Evolutionary conservation across 176 grass and related monocot species (phyloP), one percentile per base, ranked within the genome.

Genomic region (Pharus latifolius): DNA sequence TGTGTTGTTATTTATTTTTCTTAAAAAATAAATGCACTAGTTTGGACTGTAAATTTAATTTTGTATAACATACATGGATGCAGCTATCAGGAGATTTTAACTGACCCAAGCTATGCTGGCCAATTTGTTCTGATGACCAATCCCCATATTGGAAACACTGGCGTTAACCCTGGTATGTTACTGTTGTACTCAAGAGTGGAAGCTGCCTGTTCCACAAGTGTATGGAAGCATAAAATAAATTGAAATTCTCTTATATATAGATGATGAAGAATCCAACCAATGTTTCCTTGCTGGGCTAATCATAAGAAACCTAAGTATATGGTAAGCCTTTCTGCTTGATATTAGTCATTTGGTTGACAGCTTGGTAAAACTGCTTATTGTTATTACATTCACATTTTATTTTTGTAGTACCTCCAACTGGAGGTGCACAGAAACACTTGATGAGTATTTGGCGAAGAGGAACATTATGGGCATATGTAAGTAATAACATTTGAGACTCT

Each of bases 401-500:
- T 37, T 50, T 73, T 60, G 32, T 24, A 99, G 95, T 73, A 94
- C 87, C 70, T 99, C 90, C 53, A 99, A 99, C 59, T 99, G 90
- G 95, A 45, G 79, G 3, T 99, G 84, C 76, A 88, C 66, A 60
- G 84, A 91, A 86, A 85, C 90, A 60, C 87, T 99, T 76, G 84
- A 84, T 60, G 90, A 91, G 53, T 99, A 99, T 72, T 71, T 99
- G 56, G 81, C 61, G 9, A 91, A 91, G 61, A 91, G 87, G 52
- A 99, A 94, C 42, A 84, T 99, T 66, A 99, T 99, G 90, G 95
- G 86, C 51, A 94, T 99, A 60, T 99, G 95, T 99, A 73, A 94
- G 84, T 74, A 51, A 49, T 74, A 65, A 17, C 37, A 50, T 37
- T 32, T 34, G n/a, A 41, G 6, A 53, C 3, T 48, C 48, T 44